A percentile compares a stretch with the other conserved stretches of the same genome.
phyloP scores from a whole-genome alignment of 148 eudicot genomes.

The Chenopodium suecicum region DNA sequence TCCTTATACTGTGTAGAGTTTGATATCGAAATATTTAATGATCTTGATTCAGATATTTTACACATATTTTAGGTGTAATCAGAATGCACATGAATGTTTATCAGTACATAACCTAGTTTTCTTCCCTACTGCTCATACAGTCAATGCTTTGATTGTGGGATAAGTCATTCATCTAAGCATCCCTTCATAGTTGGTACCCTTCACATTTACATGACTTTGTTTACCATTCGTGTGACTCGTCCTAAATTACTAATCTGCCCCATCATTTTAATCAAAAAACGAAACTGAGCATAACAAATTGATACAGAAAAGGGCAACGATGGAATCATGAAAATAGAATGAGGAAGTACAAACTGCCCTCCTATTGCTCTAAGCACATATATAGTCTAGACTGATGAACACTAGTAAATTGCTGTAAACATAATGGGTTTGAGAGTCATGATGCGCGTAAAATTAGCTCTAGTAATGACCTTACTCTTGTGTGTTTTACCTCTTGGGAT shows the following conservation, averaged over 20 bases:
- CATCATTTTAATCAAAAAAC: background rate
- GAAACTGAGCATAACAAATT: background rate
- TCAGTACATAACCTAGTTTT: background rate
- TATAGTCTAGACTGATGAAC: conserved; percentile 3
- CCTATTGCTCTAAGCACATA: background rate
- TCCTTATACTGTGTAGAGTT: background rate
- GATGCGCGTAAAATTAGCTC: conserved; percentile 12
- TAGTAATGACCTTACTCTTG: conserved; percentile 14
- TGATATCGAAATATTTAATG: background rate
- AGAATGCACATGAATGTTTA: conserved; percentile 9
- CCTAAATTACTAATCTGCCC: conserved; percentile 20
- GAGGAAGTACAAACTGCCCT: conserved; percentile 6
- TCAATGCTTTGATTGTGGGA: conserved; percentile 30
- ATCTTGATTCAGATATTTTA: background rate
- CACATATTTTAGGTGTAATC: background rate
- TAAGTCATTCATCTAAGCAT: conserved; percentile 30
- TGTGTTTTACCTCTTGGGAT: background rate
- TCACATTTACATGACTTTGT: conserved; percentile 25
- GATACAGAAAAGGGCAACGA: conserved; percentile 3
- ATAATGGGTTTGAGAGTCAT: background rate
- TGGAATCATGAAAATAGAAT: conserved; percentile 6
- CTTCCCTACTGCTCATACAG: background rate
- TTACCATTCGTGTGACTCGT: conserved; percentile 5
- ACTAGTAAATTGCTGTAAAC: background rate
- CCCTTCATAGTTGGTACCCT: background rate